Conservation (phyloP, 495 filamentous ascomycete species). For the Penicillium goetzii region DNA sequence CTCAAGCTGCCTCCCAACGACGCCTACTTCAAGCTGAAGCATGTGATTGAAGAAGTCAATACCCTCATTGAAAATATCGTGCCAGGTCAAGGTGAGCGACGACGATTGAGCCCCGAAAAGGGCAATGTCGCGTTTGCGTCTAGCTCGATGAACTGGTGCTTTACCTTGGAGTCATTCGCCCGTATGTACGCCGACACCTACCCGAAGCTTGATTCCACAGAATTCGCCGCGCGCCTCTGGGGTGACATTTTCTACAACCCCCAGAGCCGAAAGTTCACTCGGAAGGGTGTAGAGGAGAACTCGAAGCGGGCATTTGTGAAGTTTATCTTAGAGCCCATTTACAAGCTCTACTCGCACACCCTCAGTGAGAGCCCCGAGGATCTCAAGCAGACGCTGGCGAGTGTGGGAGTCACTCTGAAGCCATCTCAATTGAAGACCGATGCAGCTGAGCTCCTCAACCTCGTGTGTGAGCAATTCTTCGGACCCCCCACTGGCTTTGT, state of each 20-base stretch:
- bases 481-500: constrained; percentile 88
- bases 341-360: constrained; percentile 96
- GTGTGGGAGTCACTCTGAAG: constrained; percentile 82
- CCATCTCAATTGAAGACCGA: constrained; percentile 89
- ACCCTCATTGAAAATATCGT: constrained; percentile 87
- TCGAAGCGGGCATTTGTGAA: constrained; percentile 89
- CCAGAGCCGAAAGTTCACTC: constrained; percentile 81
- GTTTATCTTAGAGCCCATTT: constrained; percentile 94
- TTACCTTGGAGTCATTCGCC: constrained; percentile 89
- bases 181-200: constrained; percentile 95
- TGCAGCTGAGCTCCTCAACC: constrained; percentile 82
- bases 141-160: constrained; percentile 93
- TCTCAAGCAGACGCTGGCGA: constrained; percentile 76
- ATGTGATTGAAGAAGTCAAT: constrained; percentile 97
- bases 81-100: constrained; percentile 78
- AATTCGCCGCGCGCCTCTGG: constrained; percentile 85
- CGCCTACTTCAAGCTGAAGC: constrained; percentile 98
- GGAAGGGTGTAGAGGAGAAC: constrained; percentile 79
- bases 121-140: constrained; percentile 96
- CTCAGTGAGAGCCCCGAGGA: constrained; percentile 90
- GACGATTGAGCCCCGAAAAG: constrained; percentile 90
- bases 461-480: constrained; percentile 96
- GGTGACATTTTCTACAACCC: constrained; percentile 98
- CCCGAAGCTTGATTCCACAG: constrained; percentile 73
- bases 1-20: constrained; percentile 93